phyloP scores from a whole-genome alignment of 2,329 filamentous ascomycete species.

The Bipolaris gigantea region DNA sequence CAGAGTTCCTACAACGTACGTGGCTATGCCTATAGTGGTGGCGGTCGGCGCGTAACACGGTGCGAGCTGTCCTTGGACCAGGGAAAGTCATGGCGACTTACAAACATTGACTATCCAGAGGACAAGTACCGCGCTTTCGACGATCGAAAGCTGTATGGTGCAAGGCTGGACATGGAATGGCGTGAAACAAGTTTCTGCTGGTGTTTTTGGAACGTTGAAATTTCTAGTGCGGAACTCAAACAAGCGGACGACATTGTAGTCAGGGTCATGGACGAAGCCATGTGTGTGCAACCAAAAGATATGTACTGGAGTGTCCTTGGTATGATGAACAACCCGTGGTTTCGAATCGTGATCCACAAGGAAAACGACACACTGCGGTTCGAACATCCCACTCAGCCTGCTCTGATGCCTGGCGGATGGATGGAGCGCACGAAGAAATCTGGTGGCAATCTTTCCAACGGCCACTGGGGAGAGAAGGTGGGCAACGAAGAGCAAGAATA shows the following conservation, averaged over 20 bases:
- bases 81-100: constrained; percentile 76
- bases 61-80: constrained; percentile 83
- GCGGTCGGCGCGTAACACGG: constrained; percentile 78
- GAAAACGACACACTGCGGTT: constrained; percentile 68
- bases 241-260: constrained; percentile 74
- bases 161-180: constrained; percentile 77
- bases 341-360: constrained; percentile 73
- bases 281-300: constrained; percentile 84
- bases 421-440: constrained; percentile 87
- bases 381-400: constrained; percentile 85
- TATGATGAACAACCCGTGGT: constrained; percentile 99
- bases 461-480: constrained; percentile 78
- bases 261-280: constrained; percentile 84
- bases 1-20: constrained; percentile 64
- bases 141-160: constrained; percentile 71
- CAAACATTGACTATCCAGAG: constrained; percentile 79
- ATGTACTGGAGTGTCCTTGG: constrained; percentile 96
- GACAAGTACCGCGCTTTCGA: constrained; percentile 73
- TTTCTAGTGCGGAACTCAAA: constrained; percentile 64
- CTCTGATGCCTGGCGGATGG: constrained; percentile 79
- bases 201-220: constrained; percentile 84
- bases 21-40: constrained; percentile 88
- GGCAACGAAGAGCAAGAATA: constrained; percentile 53
- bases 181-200: constrained; percentile 84
- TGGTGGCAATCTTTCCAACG: constrained; percentile 78